These are phyloP conservation scores for Neospermospora avenae DNA, from an alignment of 2,329 filamentous ascomycete genomes.

Conservation along the genomic window DNA sequence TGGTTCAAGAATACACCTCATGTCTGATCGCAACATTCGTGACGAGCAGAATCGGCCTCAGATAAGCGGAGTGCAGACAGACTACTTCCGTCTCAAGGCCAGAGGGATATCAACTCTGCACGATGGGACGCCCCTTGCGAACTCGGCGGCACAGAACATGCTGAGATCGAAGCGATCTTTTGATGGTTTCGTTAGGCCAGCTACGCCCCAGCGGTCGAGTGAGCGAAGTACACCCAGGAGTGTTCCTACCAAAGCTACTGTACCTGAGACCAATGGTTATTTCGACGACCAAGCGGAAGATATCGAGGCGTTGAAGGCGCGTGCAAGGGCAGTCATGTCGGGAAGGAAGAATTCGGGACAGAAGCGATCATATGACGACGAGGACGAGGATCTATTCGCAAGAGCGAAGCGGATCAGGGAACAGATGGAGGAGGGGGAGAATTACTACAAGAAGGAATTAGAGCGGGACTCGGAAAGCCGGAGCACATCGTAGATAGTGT, in stretches of 20 bases:
- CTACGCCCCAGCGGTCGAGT: constrained; percentile 16
- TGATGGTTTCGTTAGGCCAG: constrained; percentile 24
- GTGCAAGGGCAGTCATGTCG: constrained; percentile 26
- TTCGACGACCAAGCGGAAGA: not conserved
- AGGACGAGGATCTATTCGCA: constrained; percentile 34
- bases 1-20: constrained; percentile 32
- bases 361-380: constrained; percentile 22
- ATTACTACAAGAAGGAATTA: constrained; percentile 31
- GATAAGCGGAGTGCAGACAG: constrained; percentile 35
- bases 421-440: constrained; percentile 35
- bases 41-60: constrained; percentile 26
- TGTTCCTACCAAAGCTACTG: constrained; percentile 21
- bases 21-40: constrained; percentile 23
- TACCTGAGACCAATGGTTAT: not conserved
- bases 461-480: constrained; percentile 25
- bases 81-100: constrained; percentile 38
- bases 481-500: not conserved
- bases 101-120: constrained; percentile 34
- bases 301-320: constrained; percentile 25
- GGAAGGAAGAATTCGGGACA: constrained; percentile 15
- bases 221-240: constrained; percentile 21
- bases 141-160: constrained; percentile 27
- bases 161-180: constrained; percentile 28
- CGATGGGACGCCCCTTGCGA: constrained; percentile 32
- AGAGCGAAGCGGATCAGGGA: constrained; percentile 35